Evolutionary conservation across 2,329 filamentous ascomycete species (phyloP).

Genomic region (Aspergillus brunneoviolaceus): DNA sequence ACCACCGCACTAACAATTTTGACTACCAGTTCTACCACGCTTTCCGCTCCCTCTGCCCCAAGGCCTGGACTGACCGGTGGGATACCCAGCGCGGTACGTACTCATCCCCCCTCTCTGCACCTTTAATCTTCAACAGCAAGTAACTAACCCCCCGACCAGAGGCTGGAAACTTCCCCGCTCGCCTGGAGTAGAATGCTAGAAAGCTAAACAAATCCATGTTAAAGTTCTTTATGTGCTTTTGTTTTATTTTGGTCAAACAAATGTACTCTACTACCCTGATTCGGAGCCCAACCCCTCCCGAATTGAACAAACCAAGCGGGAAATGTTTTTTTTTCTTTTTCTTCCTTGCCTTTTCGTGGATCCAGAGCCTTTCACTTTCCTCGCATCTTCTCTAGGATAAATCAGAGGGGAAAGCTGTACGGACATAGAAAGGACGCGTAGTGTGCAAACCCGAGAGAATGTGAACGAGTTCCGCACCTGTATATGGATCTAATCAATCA

Average conservation of each 20-base stretch:
- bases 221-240: conserved; percentile 21
- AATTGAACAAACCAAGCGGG: conserved; percentile 10
- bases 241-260: conserved; percentile 32
- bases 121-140: conserved; percentile 4
- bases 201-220: conserved; percentile 25
- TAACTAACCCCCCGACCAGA: conserved; percentile 38
- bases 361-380: too few species aligned
- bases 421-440: too few species aligned
- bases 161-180: conserved; percentile 57
- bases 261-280: conserved; percentile 37
- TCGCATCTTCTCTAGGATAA: too few species aligned
- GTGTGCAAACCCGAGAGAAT: too few species aligned
- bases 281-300: not conserved
- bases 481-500: too few species aligned
- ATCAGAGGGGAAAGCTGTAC: too few species aligned
- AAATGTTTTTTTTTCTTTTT: conserved; percentile 14
- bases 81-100: conserved; percentile 90
- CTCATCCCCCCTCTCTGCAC: not conserved
- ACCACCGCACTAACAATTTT: not conserved
- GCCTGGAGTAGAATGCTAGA: conserved; percentile 41
- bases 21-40: conserved; percentile 80
- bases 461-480: too few species aligned
- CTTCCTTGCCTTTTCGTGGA: too few species aligned
- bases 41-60: conserved; percentile 96
- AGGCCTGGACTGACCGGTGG: conserved; percentile 90